Base-by-base conservation (phyloP, 2,329 filamentous ascomycete species). In the Aspergillus pseudoterreus region DNA sequence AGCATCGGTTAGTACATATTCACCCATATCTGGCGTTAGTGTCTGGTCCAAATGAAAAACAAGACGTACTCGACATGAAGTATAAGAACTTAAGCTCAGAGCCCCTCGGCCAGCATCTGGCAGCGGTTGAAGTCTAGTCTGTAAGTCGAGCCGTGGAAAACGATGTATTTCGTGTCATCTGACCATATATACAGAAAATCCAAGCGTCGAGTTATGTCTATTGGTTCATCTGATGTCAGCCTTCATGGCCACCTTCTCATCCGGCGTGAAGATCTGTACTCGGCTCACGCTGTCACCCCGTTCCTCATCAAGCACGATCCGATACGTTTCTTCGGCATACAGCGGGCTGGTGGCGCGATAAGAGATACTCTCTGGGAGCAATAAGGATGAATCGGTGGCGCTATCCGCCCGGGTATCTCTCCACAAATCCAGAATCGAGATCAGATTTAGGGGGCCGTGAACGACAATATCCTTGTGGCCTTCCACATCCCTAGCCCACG, bases 321-420 rank as follows among this genome's bases (percentile, higher is more conserved):
- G 63, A 63, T 79, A 79, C 50, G 67, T 64, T 54, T 80, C 77
- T 11, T 73, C 72, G 1, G 71, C 76, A 68, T 79, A 80, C 17
- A 80, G 54, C 4, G 77, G 76, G 52, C 68, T 75, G 12, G 77
- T 79, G 19, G 77, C 77, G 11, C 77, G 65, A 57, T 80, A 80
- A 2, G 59, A 63, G 43, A 80, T 75, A 39, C 66, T 72, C 54
- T 68, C 63, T 1, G 77, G 77, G 2, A 75, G 55, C 2, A 66
- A 46, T 24, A 65, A 47, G 8, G 58, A 60, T 5, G 57, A 49
- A 9, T 59, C 61, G 4, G 45, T 56, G 6, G 54, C 56, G 2
- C 54, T 54, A 22, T 45, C 54, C 4, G 58, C 55, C 1, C 62
- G 65, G 24, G 64, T 60, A 53, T 76, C 74, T 33, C 74, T 63